Evolutionary conservation across 441 rosid species (phyloP).

Genomic region (Populus hybrid): DNA sequence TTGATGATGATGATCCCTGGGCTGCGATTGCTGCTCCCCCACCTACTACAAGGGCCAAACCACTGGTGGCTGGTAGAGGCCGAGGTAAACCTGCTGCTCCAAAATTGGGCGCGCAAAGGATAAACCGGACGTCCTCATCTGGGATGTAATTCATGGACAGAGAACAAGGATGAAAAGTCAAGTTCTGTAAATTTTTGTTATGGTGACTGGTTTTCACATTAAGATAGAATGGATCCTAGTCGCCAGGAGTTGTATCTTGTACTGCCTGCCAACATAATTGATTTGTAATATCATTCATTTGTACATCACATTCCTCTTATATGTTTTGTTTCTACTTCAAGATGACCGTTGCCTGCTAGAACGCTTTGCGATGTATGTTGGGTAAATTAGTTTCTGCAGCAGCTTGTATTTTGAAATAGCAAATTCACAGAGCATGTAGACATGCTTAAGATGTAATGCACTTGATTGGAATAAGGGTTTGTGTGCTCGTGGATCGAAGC

Average conservation of each 20-base stretch:
- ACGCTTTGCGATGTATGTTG: neutral
- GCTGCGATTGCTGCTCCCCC: conserved; percentile 95
- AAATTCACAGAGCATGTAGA: conserved; percentile 1
- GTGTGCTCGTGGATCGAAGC: neutral
- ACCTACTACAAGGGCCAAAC: conserved; percentile 81
- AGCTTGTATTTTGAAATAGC: neutral
- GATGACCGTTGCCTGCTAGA: neutral
- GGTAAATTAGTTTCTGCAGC: conserved; percentile 8
- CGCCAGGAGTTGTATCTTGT: conserved; percentile 24
- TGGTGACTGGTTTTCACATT: conserved; percentile 32
- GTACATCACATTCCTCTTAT: conserved; percentile 8
- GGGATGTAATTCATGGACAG: conserved; percentile 44
- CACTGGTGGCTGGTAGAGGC: conserved; percentile 75
- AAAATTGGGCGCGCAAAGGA: conserved; percentile 88
- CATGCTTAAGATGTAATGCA: conserved; percentile 1
- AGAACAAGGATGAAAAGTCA: neutral
- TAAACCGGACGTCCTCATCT: conserved; percentile 73
- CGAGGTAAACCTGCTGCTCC: conserved; percentile 72
- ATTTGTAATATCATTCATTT: conserved; percentile 65
- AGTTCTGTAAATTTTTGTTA: conserved; percentile 41
- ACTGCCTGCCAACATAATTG: conserved; percentile 28
- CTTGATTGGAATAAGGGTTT: neutral
- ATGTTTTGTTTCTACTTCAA: neutral
- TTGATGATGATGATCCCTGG: conserved; percentile 87
- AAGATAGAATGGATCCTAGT: conserved; percentile 10